Conservation (phyloP, 345 rosid genomes). For the Arabis alpina region DNA sequence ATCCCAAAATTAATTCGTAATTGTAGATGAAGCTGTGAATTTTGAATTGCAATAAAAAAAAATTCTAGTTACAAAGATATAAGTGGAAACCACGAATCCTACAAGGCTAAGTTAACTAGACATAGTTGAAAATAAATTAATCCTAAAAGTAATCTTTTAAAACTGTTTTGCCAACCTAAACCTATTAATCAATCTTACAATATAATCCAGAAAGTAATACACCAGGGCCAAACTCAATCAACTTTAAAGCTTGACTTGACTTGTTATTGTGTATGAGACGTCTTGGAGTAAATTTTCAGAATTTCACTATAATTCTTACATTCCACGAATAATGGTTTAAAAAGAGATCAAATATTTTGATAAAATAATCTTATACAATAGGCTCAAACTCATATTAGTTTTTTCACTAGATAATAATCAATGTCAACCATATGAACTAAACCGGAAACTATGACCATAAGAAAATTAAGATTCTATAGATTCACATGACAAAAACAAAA, state of each 20-base stretch:
- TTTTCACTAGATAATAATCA: background rate
- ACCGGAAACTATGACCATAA: too few relatives aligned
- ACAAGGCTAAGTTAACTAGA: constrained; percentile 11
- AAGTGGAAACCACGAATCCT: constrained; percentile 26
- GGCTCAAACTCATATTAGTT: too few relatives aligned
- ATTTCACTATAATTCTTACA: too few relatives aligned
- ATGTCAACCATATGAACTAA: background rate
- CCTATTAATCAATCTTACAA: constrained; percentile 13
- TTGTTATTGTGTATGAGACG: constrained; percentile 2
- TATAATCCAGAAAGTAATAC: background rate
- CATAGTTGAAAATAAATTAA: constrained; percentile 21
- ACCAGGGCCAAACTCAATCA: constrained; percentile 10
- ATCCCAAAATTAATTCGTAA: too few relatives aligned
- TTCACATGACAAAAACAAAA: too few relatives aligned
- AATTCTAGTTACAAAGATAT: background rate
- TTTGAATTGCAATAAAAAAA: too few relatives aligned
- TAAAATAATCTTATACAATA: too few relatives aligned
- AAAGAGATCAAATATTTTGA: too few relatives aligned
- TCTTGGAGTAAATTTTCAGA: too few relatives aligned
- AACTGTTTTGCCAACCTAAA: constrained; percentile 23
- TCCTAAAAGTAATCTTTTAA: background rate
- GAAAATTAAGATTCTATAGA: background rate
- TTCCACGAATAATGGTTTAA: too few relatives aligned
- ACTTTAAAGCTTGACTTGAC: constrained; percentile 19
- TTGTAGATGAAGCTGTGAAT: too few relatives aligned